Evolutionary conservation across 2,329 filamentous ascomycete species (phyloP).

Genomic region (Zymoseptoria pseudotritici): DNA sequence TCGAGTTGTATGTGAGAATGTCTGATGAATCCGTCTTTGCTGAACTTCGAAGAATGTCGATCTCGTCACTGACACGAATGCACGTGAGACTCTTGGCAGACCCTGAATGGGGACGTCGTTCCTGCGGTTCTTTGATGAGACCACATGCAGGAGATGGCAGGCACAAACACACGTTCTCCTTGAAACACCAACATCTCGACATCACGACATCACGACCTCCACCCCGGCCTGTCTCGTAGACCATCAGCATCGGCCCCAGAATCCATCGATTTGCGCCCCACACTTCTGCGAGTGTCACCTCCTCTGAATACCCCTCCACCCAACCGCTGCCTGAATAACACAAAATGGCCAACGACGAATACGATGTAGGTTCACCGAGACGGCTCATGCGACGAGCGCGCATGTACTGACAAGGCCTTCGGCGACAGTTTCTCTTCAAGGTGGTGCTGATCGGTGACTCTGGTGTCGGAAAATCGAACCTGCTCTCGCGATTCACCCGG

Average conservation of each 20-base stretch:
- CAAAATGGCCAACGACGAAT: conserved; percentile 98
- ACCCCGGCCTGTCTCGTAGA: background rate
- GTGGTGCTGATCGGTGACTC: conserved; percentile 99
- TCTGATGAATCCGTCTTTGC: background rate
- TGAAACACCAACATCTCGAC: background rate
- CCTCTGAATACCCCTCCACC: background rate
- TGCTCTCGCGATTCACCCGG: conserved; percentile 97
- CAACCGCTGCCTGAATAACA: background rate
- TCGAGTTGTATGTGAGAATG: background rate
- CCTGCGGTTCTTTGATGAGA: background rate
- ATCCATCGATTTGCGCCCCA: background rate
- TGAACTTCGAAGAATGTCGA: background rate
- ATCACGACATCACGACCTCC: background rate
- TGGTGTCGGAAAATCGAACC: conserved; percentile 99
- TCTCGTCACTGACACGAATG: background rate
- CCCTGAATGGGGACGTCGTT: background rate
- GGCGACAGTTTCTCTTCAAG: conserved; percentile 91
- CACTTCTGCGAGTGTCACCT: conserved; percentile 2
- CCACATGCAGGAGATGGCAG: background rate
- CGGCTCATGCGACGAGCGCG: conserved; percentile 1
- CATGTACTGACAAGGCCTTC: conserved; percentile 1
- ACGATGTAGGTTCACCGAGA: conserved; percentile 50
- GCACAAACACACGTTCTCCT: background rate
- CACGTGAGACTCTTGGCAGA: background rate
- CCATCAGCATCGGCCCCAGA: conserved; percentile 26